phyloP scores from a whole-genome alignment of 495 filamentous ascomycete genomes.

The Monascus purpureus region DNA sequence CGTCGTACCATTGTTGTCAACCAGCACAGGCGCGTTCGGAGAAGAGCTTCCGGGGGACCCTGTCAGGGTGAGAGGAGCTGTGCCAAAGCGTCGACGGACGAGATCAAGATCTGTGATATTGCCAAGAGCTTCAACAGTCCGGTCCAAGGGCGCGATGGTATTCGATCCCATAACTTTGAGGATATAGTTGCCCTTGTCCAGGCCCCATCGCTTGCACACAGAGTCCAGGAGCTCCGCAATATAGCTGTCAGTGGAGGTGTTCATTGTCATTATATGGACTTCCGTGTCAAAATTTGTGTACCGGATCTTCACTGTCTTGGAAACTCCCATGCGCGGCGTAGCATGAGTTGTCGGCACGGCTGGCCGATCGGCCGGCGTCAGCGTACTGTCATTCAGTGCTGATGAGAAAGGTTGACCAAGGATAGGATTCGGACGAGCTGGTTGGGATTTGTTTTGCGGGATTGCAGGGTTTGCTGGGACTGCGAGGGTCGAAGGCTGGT shows the following conservation, averaged over 20 bases:
- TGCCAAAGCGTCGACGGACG: constrained; percentile 71
- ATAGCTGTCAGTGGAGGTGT: constrained; percentile 86
- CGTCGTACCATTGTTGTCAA: constrained; percentile 27
- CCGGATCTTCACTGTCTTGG: constrained; percentile 75
- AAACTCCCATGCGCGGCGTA: constrained; percentile 57
- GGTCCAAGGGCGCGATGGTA: constrained; percentile 72
- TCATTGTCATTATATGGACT: constrained; percentile 50
- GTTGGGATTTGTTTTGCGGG: constrained; percentile 14
- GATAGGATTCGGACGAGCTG: constrained; percentile 42
- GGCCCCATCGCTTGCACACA: constrained; percentile 76
- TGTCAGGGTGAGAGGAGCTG: constrained; percentile 58
- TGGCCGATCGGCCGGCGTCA: constrained; percentile 51
- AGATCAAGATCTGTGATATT: constrained; percentile 76
- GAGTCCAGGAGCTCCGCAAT: constrained; percentile 83
- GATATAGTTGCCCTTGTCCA: constrained; percentile 81
- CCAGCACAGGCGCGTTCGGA: constrained; percentile 60
- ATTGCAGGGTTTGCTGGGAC: constrained; percentile 23
- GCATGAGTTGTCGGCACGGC: constrained; percentile 39
- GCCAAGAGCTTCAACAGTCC: constrained; percentile 79
- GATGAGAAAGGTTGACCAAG: constrained; percentile 36
- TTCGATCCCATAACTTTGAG: constrained; percentile 77
- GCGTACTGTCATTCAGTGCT: constrained; percentile 39
- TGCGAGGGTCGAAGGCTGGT: constrained; percentile 25
- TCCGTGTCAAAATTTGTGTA: constrained; percentile 58
- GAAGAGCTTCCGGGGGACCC: constrained; percentile 71